phyloP scores from a whole-genome alignment of 2,329 filamentous ascomycete species.

The Rosellinia necatrix region DNA sequence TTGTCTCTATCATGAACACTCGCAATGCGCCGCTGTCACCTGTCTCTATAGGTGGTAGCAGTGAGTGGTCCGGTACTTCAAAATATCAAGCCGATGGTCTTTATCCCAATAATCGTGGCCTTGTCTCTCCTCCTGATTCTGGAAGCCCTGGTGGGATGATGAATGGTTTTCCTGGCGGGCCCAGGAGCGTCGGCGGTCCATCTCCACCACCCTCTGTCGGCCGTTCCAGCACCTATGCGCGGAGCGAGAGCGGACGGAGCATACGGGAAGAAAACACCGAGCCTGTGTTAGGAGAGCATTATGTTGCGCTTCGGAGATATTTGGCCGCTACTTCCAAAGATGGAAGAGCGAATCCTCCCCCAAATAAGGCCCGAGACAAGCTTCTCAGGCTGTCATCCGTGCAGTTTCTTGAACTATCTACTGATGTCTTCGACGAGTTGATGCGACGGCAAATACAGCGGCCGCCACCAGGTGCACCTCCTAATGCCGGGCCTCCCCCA shows the following conservation, averaged over 20 bases:
- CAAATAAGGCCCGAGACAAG: conserved; percentile 94
- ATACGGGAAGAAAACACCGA: conserved; percentile 65
- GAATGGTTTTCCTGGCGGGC: conserved; percentile 62
- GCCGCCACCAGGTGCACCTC: conserved; percentile 55
- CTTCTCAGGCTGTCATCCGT: conserved; percentile 84
- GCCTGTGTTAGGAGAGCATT: conserved; percentile 75
- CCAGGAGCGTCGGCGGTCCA: conserved; percentile 64
- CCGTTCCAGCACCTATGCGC: conserved; percentile 77
- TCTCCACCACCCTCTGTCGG: conserved; percentile 90
- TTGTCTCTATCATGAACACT: conserved; percentile 64
- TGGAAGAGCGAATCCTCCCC: conserved; percentile 72
- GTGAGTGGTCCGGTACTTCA: conserved; percentile 76
- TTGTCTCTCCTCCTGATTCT: conserved; percentile 72
- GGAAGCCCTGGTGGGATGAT: conserved; percentile 65
- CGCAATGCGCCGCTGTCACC: conserved; percentile 80
- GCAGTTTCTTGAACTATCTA: conserved; percentile 96
- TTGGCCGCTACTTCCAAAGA: conserved; percentile 73
- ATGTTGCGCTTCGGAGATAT: conserved; percentile 76
- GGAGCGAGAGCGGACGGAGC: conserved; percentile 68
- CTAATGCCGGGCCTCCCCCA: conserved; percentile 61
- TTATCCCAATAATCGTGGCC: conserved; percentile 58
- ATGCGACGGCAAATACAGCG: conserved; percentile 78
- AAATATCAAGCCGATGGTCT: conserved; percentile 67
- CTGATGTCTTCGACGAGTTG: conserved; percentile 95
- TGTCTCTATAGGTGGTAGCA: conserved; percentile 80